phyloP scores from a whole-genome alignment of 73 alveolate genomes.

The Paramecium tetraurelia region DNA sequence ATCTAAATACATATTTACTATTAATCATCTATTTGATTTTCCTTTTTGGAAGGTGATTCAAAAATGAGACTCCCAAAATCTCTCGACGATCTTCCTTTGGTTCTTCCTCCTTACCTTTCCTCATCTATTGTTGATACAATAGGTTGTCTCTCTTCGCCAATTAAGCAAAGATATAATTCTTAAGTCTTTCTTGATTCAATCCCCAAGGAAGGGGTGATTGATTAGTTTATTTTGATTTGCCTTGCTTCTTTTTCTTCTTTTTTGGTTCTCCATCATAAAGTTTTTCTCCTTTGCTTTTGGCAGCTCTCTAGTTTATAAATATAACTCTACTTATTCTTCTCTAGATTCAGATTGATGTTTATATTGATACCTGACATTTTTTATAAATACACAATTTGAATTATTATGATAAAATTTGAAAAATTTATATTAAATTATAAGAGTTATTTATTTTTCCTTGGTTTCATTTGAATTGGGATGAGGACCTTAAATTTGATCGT shows the following conservation, averaged over 20 bases:
- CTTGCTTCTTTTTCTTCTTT: not conserved
- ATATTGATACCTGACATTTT: slow-evolving; percentile 44
- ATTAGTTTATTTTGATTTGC: not conserved
- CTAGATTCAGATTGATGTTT: slow-evolving; percentile 32
- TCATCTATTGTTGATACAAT: not conserved
- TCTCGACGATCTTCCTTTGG: slow-evolving; percentile 12
- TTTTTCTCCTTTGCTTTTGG: not conserved
- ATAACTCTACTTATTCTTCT: not conserved
- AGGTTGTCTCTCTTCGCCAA: not conserved
- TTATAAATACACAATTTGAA: not conserved
- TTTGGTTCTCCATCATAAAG: not conserved
- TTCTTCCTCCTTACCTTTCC: not conserved
- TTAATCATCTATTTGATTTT: not conserved
- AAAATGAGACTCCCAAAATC: slow-evolving; percentile 14
- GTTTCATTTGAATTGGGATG: not conserved
- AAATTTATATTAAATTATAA: not conserved
- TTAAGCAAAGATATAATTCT: not conserved
- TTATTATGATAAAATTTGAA: not conserved
- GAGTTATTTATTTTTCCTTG: not conserved
- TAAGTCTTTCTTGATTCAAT: slow-evolving; percentile 32
- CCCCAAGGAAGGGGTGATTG: slow-evolving; percentile 41
- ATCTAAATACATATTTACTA: not conserved
- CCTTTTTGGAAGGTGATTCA: slow-evolving; percentile 10
- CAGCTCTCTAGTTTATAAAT: slow-evolving; percentile 6
- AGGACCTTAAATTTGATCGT: not conserved